Evolutionary conservation across 2,329 filamentous ascomycete genomes (phyloP), one percentile per base, ranked within the genome.

Genomic region (Fusarium nygamai): DNA sequence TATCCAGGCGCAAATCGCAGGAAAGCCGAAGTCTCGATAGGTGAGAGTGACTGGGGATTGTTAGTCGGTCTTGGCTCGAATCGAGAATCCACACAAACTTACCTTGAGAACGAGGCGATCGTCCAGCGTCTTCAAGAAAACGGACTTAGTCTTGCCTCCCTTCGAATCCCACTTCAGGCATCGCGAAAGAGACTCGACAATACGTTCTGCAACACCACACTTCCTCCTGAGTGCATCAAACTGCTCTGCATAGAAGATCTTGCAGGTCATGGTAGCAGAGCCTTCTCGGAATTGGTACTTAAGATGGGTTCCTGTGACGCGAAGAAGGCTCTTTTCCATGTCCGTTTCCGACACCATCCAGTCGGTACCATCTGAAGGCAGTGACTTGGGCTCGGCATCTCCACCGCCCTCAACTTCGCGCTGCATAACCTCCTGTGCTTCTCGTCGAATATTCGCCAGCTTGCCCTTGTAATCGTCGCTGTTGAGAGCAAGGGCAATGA

Each of bases 121-220:
- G 82, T 99, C 96, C 29, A 98, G 87, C 0, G 96, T 99, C 84
- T 98, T 99, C 73, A 99, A 85, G 82, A 99, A 99, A 9, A 99
- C 92, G 0, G 95, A 98, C 81, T 98, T 98, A 5, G 96, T 98
- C 84, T 99, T 99, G 75, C 96, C 96, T 31, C 96, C 97, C 81
- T 97, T 97, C 7, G 94, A 98, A 83, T 99, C 96, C 94, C 96
- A 99, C 82, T 98, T 98, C 27, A 97, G 89, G 83, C 97, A 99
- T 27, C 96, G 91, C 13, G 96, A 98, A 29, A 99, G 86, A 3
- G 95, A 98, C 81, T 99, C 96, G 33, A 98, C 92, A 74, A 99
- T 97, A 41, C 96, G 93, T 80, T 98, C 95, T 3, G 94, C 92
- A 14, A 98, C 93, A 22, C 96, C 96, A 74, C 96, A 98, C 83